Evolutionary conservation across 1,139 yeast genomes (phyloP).

Genomic region (Candida glucosophila): DNA sequence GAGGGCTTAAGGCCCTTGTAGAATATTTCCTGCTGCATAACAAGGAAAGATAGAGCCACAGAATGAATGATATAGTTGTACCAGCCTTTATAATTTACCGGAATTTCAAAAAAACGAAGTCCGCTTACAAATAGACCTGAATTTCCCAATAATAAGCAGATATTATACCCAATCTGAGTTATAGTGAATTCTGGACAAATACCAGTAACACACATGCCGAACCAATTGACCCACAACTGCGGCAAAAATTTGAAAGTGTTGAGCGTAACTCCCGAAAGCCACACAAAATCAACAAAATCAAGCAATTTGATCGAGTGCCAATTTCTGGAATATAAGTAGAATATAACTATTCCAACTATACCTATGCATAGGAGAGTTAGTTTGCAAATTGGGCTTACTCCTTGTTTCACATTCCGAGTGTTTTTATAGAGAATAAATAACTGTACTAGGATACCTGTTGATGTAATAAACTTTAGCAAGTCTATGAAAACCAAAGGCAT

Average conservation of each 20-base stretch:
- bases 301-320: slow-evolving; percentile 9
- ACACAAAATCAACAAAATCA: slow-evolving; percentile 20
- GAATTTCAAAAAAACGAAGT: slow-evolving; percentile 15
- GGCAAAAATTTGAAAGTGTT: slow-evolving; percentile 14
- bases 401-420: slow-evolving; percentile 17
- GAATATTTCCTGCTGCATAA: slow-evolving; percentile 6
- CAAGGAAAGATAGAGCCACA: slow-evolving; percentile 4
- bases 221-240: slow-evolving; percentile 22
- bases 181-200: slow-evolving; percentile 7
- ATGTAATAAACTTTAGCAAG: slow-evolving; percentile 6
- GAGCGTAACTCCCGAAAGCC: slow-evolving; percentile 15
- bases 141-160: slow-evolving; percentile 4
- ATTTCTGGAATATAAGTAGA: slow-evolving; percentile 2
- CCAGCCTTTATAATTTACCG: slow-evolving; percentile 20
- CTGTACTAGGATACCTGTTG: slow-evolving; percentile 9
- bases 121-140: slow-evolving; percentile 3
- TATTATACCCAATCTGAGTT: slow-evolving; percentile 6
- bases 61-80: slow-evolving; percentile 5
- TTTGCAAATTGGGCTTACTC: slow-evolving; percentile 10
- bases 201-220: slow-evolving; percentile 12
- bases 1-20: slow-evolving; percentile 7
- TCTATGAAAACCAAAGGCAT: slow-evolving; percentile 9
- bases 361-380: too few relatives aligned
- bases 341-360: slow-evolving; percentile 5
- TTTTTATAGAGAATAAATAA: slow-evolving; percentile 8